These are phyloP conservation scores for Aspergillus indologenus DNA, from an alignment of 495 filamentous ascomycete genomes.

Conservation along the genomic window DNA sequence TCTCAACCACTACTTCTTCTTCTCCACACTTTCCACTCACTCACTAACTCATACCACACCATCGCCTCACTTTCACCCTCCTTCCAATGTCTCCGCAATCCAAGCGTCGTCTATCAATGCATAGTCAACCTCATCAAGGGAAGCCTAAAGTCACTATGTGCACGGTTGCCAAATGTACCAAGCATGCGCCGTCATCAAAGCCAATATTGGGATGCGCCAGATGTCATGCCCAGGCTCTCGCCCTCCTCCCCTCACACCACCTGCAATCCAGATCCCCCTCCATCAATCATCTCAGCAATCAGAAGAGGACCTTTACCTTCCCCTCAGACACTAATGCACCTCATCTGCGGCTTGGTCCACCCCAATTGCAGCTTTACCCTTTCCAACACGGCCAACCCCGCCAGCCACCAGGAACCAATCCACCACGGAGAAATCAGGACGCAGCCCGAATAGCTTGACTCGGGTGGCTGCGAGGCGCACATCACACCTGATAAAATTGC, in stretches of 20 bases:
- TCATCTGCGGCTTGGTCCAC: neutral
- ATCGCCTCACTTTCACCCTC: no score
- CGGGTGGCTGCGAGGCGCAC: neutral
- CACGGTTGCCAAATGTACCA: neutral
- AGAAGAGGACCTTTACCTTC: neutral
- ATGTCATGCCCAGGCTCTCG: neutral
- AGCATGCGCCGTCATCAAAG: neutral
- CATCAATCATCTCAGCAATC: neutral
- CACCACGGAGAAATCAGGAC: neutral
- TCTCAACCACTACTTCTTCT: neutral
- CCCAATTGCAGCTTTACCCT: neutral
- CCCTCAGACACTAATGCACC: neutral
- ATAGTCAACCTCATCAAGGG: neutral
- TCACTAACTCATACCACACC: no score
- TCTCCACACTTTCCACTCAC: neutral
- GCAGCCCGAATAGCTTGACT: neutral
- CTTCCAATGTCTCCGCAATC: no score
- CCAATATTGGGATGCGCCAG: neutral
- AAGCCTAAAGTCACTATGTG: neutral
- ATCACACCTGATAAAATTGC: neutral
- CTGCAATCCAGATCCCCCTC: neutral
- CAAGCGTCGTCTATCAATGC: neutral
- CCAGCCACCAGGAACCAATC: neutral
- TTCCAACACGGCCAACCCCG: neutral
- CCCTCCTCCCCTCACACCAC: neutral